Percentiles rank a stretch among this genome's conserved stretches.
These are phyloP conservation scores for Parastagonospora avenae DNA, from an alignment of 2,329 filamentous ascomycete genomes.

Conservation along the genomic window DNA sequence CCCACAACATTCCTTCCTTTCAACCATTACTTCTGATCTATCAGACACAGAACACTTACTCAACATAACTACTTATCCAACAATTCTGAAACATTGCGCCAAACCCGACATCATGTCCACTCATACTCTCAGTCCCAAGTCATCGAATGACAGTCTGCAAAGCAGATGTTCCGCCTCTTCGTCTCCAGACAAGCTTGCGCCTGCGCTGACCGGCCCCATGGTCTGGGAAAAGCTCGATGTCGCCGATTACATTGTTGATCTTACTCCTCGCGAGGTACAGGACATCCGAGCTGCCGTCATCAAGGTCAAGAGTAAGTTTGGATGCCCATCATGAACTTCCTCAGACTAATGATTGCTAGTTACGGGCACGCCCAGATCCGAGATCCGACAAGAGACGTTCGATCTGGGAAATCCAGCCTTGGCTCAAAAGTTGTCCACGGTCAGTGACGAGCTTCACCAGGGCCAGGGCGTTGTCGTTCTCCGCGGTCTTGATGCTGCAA, in stretches of 20 bases:
- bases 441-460: constrained; percentile 38
- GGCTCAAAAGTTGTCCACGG: constrained; percentile 25
- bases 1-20: background rate
- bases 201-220: constrained; percentile 37
- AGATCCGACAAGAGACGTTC: constrained; percentile 33
- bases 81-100: background rate
- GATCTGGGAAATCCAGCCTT: constrained; percentile 28
- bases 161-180: constrained; percentile 30
- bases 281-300: constrained; percentile 41
- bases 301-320: constrained; percentile 35
- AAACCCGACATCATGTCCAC: constrained; percentile 27
- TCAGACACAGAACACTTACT: background rate
- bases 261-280: constrained; percentile 30
- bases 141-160: constrained; percentile 39
- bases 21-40: constrained; percentile 1
- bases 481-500: constrained; percentile 38
- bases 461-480: constrained; percentile 38
- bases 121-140: constrained; percentile 31
- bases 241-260: constrained; percentile 32
- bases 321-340: background rate
- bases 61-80: background rate
- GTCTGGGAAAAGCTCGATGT: constrained; percentile 41
- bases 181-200: constrained; percentile 36
- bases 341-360: constrained; percentile 17
- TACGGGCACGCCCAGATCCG: constrained; percentile 18